Conservation (phyloP, 352 stramenopile species). For the Heterotrichella gracilis region DNA sequence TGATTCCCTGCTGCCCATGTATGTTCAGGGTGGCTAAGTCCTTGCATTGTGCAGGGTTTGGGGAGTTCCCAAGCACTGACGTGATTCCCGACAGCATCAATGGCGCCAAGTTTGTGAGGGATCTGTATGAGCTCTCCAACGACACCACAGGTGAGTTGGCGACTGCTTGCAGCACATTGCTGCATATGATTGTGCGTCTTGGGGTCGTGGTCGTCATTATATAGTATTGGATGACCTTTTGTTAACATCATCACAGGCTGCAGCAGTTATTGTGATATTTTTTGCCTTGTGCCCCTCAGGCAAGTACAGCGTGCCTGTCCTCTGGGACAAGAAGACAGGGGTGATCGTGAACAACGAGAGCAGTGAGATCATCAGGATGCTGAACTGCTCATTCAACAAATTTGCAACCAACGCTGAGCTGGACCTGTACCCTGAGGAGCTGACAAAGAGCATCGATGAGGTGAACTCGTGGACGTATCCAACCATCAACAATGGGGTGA, state of each 20-base stretch:
- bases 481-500: conserved; percentile 51
- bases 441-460: conserved; percentile 35
- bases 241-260: no score
- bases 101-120: conserved; percentile 32
- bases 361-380: conserved; percentile 62
- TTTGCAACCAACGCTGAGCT: conserved; percentile 33
- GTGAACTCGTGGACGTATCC: conserved; percentile 57
- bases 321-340: conserved; percentile 59
- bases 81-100: conserved; percentile 34
- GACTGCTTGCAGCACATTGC: background rate
- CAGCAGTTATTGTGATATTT: no score
- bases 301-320: conserved; percentile 57
- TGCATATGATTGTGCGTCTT: background rate
- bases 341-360: conserved; percentile 80
- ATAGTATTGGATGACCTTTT: conserved; percentile 5
- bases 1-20: conserved; percentile 8
- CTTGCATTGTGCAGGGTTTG: background rate
- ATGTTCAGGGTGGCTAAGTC: no score
- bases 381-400: conserved; percentile 54
- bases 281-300: conserved; percentile 20
- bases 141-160: conserved; percentile 19
- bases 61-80: conserved; percentile 16
- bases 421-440: conserved; percentile 42
- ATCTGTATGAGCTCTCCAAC: conserved; percentile 40
- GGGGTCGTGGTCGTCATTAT: background rate